Evolutionary conservation across 352 stramenopile species (phyloP).

Genomic region (Phytophthora tubulina): DNA sequence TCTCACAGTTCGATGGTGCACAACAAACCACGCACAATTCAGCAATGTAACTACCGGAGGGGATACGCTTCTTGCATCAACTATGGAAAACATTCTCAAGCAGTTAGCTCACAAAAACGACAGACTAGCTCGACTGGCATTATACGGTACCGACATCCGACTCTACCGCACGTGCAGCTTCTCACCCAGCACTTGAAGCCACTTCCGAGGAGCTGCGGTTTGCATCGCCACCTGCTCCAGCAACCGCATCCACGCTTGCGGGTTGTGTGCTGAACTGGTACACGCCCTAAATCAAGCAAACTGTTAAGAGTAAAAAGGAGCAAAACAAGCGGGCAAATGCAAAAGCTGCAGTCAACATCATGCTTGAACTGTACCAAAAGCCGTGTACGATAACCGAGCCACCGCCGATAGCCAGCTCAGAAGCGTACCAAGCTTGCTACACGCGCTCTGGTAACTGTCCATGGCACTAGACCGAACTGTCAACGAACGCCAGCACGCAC

Average conservation of each 20-base stretch:
- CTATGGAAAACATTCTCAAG: too few species aligned
- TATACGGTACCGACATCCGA: too few species aligned
- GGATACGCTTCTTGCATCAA: too few species aligned
- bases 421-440: conserved; percentile 1
- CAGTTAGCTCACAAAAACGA: too few species aligned
- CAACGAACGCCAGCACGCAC: background rate
- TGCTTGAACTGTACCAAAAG: background rate
- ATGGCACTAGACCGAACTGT: background rate
- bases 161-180: background rate
- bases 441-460: background rate
- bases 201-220: too few species aligned
- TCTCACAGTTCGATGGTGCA: too few species aligned
- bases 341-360: background rate
- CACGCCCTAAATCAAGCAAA: conserved; percentile 14
- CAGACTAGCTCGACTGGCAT: too few species aligned
- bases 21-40: too few species aligned
- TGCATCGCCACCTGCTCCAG: background rate
- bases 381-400: background rate
- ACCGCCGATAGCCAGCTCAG: background rate
- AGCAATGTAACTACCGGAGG: background rate
- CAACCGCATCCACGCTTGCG: background rate
- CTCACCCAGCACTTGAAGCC: background rate
- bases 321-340: background rate
- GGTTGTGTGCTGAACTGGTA: conserved; percentile 13
- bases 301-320: conserved; percentile 15